Conservation (phyloP, 1,284 basidiomycete genomes). For the Cutaneotrichosporon sp. region DNA sequence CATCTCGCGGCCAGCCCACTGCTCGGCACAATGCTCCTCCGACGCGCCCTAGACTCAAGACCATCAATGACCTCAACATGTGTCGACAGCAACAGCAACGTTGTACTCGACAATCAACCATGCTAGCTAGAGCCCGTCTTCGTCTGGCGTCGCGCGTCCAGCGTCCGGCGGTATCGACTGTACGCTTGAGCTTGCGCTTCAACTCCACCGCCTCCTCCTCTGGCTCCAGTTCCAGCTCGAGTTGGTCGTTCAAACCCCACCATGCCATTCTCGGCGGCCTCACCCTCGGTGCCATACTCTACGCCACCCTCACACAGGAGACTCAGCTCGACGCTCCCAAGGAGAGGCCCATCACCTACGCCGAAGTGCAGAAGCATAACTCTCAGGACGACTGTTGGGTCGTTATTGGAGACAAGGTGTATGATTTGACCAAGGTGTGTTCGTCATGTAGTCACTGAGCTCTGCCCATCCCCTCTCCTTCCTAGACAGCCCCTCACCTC, state of each 20-base stretch:
- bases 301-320: background rate
- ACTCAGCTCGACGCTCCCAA: slow-evolving; percentile 6
- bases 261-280: background rate
- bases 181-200: background rate
- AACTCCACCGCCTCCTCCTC: background rate
- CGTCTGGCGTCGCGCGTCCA: background rate
- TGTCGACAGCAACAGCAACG: background rate
- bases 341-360: slow-evolving; percentile 50
- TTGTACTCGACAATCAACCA: background rate
- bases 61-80: background rate
- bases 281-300: background rate
- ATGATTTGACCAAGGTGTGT: slow-evolving; percentile 67
- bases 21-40: background rate
- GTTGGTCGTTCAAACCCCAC: background rate
- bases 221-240: background rate
- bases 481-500: too few relatives aligned
- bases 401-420: slow-evolving; percentile 62
- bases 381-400: slow-evolving; percentile 70
- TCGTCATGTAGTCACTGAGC: background rate
- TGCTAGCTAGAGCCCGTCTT: background rate
- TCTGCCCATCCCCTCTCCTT: too few relatives aligned
- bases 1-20: background rate
- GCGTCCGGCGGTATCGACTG: background rate
- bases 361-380: slow-evolving; percentile 60
- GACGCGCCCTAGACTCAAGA: background rate